Evolutionary conservation across 768 basidiomycete genomes (phyloP), one percentile per base, ranked within the genome.

Genomic region (Suillus subluteus): DNA sequence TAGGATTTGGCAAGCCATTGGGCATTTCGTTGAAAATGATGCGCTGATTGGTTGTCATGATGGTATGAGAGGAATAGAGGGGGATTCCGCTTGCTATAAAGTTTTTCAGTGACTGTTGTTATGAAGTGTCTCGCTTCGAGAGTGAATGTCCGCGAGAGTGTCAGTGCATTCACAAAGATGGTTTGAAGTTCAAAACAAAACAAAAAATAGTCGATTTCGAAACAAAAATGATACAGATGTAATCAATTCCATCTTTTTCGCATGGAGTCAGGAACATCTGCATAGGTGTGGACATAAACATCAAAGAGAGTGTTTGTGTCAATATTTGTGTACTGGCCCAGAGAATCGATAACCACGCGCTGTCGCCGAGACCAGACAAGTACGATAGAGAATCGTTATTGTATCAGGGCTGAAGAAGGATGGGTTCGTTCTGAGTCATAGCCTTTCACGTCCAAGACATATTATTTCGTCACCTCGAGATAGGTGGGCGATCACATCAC

Each of bases 1-100:
- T 83, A 0, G 80, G 76, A 71, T 75, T 32, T 15, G 84, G 83
- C 62, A 75, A 82, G 9, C 75, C 82, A 79, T 26, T 26, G 6
- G 81, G 82, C 48, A 82, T 62, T 8, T 76, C 72, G 59, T 79
- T 80, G 66, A 82, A 83, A 32, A 81, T 62, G 16, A 75, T 75
- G 61, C 79, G 79, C 32, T 70, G 75, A 62, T 83, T 82, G 7
- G 66, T 77, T 58, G 58, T 40, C 58, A 58, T 58, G 13, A 58
- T 58, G 7, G 37, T 58, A 37, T 21, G 32, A 26, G 26, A 26
- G 26, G 37, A 9, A 37, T 37, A 9, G 37, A 11, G 9, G 37
- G 9, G 37, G 9, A 11, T 37, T 11, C 37, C 9, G 9, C 8
- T 37, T 37, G 37, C 9, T 37, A 37, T 37, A 37, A 37, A 37